Base-by-base conservation (phyloP, 2,329 filamentous ascomycete genomes). In the Aspergillus sp. region DNA sequence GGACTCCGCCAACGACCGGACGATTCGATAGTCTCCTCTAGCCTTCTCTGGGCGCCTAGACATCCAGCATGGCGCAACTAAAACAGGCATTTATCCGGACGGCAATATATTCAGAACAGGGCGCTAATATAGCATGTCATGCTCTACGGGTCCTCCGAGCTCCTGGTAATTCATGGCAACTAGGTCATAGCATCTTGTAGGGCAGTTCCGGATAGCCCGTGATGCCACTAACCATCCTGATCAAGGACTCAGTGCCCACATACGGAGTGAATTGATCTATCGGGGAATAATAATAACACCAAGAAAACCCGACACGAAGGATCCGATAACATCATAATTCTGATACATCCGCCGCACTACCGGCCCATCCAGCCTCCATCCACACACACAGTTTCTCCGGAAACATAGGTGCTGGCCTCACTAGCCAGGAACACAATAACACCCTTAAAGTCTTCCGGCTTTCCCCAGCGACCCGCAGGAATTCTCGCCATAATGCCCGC, bases 301-400 rank as follows among this genome's bases (percentile, higher is more conserved):
- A 38, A 38, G 16, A 38, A 11, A 17, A 3, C 7, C 40, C 19
- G 4, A 17, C 40, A 38, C 40, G 40, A 20, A 42, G 40, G 19
- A 42, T 42, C 17, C 40, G 35, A 38, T 17, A n/a, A 38, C 40
- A 11, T 19, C n/a, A 42, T 42, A 19, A 19, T 42, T 17, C n/a
- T 20, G 16, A 19, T 13, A 13, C 16, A 19, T 30, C 26, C 26
- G 10, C 10, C 3, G 26, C 26, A 30, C 26, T 77, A 95, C 77
- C 90, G 79, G 2, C 89, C 90, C 90, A 95, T 95, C 90, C 90
- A 96, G 10, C 91, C 91, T 7, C 91, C 91, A 72, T 96, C 92
- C 44, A 96, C 89, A 22, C 88, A 86, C 60, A 96, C 67, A 4
- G 90, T 78, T 72, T 95, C 89, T 0, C 91, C 91, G 60, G 82